Base-by-base conservation (phyloP, 2,329 filamentous ascomycete genomes). In the Fonsecaea nubica region DNA sequence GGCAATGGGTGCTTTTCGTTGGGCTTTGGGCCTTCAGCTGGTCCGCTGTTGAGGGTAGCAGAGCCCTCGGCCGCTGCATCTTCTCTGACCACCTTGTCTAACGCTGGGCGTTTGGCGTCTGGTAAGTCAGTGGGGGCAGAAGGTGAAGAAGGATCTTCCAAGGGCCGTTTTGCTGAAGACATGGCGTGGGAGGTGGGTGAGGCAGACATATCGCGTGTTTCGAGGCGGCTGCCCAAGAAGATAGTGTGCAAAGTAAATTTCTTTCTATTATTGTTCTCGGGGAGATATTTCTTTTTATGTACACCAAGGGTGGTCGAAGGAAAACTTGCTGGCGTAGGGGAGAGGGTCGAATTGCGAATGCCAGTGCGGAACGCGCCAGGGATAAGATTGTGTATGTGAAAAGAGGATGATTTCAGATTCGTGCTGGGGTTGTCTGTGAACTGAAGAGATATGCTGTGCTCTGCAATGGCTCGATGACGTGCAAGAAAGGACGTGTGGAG, bases 71-170 rank as follows among this genome's bases (percentile, higher is more conserved):
- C 42, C 5, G 79, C 65, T 12, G 60, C 36, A 81, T 84, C 88
- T 63, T 87, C 89, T 78, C 91, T 92, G 74, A 91, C 85, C 73
- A 93, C 85, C 84, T 98, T 99, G 82, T 98, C 94, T 69, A 99
- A 88, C 45, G 95, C 95, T 57, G 92, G 95, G 73, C 95, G 92
- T 84, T 99, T 99, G 69, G 95, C 95, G 74, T 99, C 95, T 62
- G 96, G 95, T 78, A 97, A 93, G 75, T 98, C 95, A 77, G 88
- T 92, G 45, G 91, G 90, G 69, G 91, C 91, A 36, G 93, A 96
- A 40, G 95, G 95, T 9, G 95, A 99, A 18, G 95, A 98, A 10
- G 94, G 91, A 77, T 98, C 95, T 84, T 99, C 95, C 72, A 99
- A 88, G 68, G 95, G 95, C 76, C 95, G 93, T 87, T 99, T 99